Evolutionary conservation across 2,329 filamentous ascomycete genomes (phyloP), one percentile per base, ranked within the genome.

Genomic region (Trichoderma sp.): DNA sequence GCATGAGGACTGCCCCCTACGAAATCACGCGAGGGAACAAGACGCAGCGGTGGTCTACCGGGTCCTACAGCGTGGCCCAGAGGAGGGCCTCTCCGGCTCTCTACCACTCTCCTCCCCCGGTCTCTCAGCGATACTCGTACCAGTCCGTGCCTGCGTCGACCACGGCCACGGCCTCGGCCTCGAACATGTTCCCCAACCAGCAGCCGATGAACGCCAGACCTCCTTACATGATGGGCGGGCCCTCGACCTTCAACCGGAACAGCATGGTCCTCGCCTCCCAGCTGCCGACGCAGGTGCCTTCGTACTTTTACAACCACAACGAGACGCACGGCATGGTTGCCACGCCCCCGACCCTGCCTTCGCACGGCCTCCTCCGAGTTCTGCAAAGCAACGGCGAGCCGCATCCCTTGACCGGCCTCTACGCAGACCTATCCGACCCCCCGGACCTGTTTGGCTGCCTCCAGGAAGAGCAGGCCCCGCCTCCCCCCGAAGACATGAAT

Each of bases 401-500:
- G 12, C 87, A 90, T 74, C 80, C 83, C 0, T 79, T 89, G 44
- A 88, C 88, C 58, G 83, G 86, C 3, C 89, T 91, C 75, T 92
- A 91, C 74, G 83, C 89, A 3, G 89, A 92, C 70, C 80, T 91
- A 56, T 89, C 89, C 9, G 89, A 91, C 68, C 89, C 89, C 4
- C 91, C 91, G 10, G 90, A 94, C 74, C 78, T 94, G 66, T 92
- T 91, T 70, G 89, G 88, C 0, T 89, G 90, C 5, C 82, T 94
- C 2, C 84, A 88, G 64, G 90, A 93, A 72, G 88, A 92, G 73
- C 89, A 90, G 67, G 82, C 88, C 1, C 85, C 88, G 7, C 91
- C 91, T 7, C 90, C 91, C 0, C 88, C 90, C 0, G 89, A 92
- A 72, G 91, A 94, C 74, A 92, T 93, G 90, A 90, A 91, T 73